These are phyloP conservation scores for Agarophyton chilense DNA, from an alignment of 23 red algal species.

Conservation along the genomic window DNA sequence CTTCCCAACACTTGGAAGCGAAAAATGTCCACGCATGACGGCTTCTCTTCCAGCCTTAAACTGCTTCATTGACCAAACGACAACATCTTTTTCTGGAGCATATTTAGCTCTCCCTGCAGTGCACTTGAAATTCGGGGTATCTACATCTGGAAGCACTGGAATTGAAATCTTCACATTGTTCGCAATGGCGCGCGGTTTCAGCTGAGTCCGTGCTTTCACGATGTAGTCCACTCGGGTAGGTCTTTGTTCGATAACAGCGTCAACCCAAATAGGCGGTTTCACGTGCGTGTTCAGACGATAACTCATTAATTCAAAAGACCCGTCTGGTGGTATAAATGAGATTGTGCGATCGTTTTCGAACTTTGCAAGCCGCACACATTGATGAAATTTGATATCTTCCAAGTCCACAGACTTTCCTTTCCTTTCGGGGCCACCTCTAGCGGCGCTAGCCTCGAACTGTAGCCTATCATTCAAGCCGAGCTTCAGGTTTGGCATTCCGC, in stretches of 20 bases:
- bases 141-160: constrained; percentile 91
- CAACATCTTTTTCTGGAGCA: constrained; percentile 84
- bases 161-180: constrained; percentile 91
- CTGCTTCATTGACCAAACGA: constrained; percentile 93
- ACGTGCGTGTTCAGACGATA: constrained; percentile 90
- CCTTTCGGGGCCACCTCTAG: constrained; percentile 23
- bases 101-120: constrained; percentile 93
- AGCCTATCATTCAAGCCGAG: constrained; percentile 97
- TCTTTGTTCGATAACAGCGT: constrained; percentile 90
- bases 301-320: constrained; percentile 98
- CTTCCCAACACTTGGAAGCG: constrained; percentile 83
- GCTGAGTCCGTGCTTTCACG: constrained; percentile 91
- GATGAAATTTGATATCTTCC: constrained; percentile 99
- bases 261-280: constrained; percentile 92
- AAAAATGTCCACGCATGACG: constrained; percentile 85
- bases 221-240: constrained; percentile 87
- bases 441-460: constrained; percentile 84
- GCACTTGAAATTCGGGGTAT: constrained; percentile 85
- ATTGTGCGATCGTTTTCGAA: constrained; percentile 97
- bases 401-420: constrained; percentile 89
- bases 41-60: constrained; percentile 88
- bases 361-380: constrained; percentile 90
- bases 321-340: constrained; percentile 97
- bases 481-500: constrained; percentile 97
- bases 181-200: constrained; percentile 78